Evolutionary conservation across 1,284 basidiomycete genomes (phyloP).

Genomic region (Moesziomyces sp.): DNA sequence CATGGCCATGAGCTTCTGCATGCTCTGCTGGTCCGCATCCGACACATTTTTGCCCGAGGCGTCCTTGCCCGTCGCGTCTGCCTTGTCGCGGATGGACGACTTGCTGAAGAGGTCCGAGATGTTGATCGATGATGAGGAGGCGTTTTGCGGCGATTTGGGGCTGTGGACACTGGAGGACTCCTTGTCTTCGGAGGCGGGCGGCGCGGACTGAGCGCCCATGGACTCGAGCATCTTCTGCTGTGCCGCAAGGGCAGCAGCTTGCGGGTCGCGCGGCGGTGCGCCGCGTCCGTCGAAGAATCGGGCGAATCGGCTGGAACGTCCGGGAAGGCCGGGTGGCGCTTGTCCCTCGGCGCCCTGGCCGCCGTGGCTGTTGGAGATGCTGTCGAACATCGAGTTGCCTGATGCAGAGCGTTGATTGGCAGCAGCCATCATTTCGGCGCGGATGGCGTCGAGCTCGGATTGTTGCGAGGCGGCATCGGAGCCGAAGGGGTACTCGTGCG

Average conservation of each 20-base stretch:
- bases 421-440: slow-evolving; percentile 43
- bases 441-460: slow-evolving; percentile 37
- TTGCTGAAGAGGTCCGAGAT: slow-evolving; percentile 49
- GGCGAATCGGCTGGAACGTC: slow-evolving; percentile 65
- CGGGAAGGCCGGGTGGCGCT: slow-evolving; percentile 50
- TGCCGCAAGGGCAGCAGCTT: slow-evolving; percentile 57
- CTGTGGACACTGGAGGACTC: background rate
- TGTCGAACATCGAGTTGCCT: slow-evolving; percentile 45
- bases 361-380: slow-evolving; percentile 52
- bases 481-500: slow-evolving; percentile 27
- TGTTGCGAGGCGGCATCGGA: slow-evolving; percentile 20
- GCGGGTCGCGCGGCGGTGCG: slow-evolving; percentile 41
- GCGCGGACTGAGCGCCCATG: slow-evolving; percentile 19
- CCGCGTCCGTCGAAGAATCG: slow-evolving; percentile 61
- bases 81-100: slow-evolving; percentile 30
- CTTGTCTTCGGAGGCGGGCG: slow-evolving; percentile 2
- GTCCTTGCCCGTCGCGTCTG: slow-evolving; percentile 22
- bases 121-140: slow-evolving; percentile 42
- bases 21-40: slow-evolving; percentile 62
- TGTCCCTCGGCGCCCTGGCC: slow-evolving; percentile 20
- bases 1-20: slow-evolving; percentile 68
- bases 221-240: slow-evolving; percentile 52
- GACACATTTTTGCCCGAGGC: slow-evolving; percentile 42
- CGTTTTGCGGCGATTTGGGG: slow-evolving; percentile 27
- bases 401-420: slow-evolving; percentile 43